Conservation (phyloP, 805 yeast species). For the Wickerhamiella kazuoi region DNA sequence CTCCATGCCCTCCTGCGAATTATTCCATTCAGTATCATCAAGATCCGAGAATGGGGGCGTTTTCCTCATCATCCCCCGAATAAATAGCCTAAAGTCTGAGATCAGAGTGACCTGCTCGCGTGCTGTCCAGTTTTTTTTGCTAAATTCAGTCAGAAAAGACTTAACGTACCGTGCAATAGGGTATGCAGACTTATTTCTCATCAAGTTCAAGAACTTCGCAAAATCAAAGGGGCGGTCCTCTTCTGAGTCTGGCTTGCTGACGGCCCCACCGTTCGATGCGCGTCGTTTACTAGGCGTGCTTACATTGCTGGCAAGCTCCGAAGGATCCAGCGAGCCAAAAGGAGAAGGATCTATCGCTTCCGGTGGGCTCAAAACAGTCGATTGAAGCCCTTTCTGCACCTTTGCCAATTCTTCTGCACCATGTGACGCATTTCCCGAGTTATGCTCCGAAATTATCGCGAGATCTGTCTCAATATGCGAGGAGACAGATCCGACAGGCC, state of each 20-base stretch:
- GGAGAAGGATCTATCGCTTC: too few relatives aligned
- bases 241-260: constrained; percentile 18
- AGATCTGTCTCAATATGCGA: too few relatives aligned
- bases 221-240: constrained; percentile 48
- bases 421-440: too few relatives aligned
- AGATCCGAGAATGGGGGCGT: constrained; percentile 61
- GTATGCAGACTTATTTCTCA: constrained; percentile 62
- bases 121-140: constrained; percentile 49
- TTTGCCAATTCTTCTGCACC: too few relatives aligned
- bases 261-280: constrained; percentile 1
- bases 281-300: constrained; percentile 6
- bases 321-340: not conserved
- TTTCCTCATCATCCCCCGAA: constrained; percentile 24
- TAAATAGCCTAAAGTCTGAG: constrained; percentile 57
- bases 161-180: constrained; percentile 75
- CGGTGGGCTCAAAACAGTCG: too few relatives aligned
- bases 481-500: too few relatives aligned
- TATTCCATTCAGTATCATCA: constrained; percentile 40
- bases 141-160: constrained; percentile 66
- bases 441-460: too few relatives aligned
- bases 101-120: constrained; percentile 65
- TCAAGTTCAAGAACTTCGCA: constrained; percentile 54
- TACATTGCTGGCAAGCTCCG: not conserved
- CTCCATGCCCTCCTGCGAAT: constrained; percentile 81
- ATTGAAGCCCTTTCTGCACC: too few relatives aligned